phyloP scores from a whole-genome alignment of 148 eudicot species.

The Chenopodium suecicum region DNA sequence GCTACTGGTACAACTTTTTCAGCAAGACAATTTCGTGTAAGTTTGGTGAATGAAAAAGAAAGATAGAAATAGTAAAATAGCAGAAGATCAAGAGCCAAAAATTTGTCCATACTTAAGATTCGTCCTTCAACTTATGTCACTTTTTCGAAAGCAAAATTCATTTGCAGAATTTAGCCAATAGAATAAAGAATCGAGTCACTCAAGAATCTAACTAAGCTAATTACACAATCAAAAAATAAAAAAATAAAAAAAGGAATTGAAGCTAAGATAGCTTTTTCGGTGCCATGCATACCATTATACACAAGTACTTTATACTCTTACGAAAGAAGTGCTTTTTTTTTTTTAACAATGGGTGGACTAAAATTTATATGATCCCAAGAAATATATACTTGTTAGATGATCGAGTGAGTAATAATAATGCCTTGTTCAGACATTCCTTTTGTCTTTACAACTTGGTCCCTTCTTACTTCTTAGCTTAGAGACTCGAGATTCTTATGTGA shows the following conservation, averaged over 20 bases:
- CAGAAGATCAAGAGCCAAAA: not conserved
- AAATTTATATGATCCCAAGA: slow-evolving; percentile 21
- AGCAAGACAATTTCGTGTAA: slow-evolving; percentile 3
- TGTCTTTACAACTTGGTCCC: not conserved
- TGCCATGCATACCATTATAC: not conserved
- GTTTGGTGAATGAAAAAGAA: not conserved
- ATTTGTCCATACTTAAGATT: slow-evolving; percentile 11
- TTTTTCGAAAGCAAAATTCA: slow-evolving; percentile 6
- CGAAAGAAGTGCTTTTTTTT: not conserved
- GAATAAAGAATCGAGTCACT: not conserved
- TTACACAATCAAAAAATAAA: not conserved
- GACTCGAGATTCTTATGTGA: not conserved
- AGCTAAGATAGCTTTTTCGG: not conserved
- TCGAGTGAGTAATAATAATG: not conserved
- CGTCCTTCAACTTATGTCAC: not conserved
- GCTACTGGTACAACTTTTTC: too few relatives aligned
- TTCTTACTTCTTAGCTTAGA: not conserved
- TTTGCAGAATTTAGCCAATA: not conserved
- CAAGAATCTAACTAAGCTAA: too few relatives aligned
- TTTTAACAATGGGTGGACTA: not conserved
- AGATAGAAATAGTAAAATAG: not conserved
- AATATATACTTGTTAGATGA: not conserved
- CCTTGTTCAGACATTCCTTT: slow-evolving; percentile 21
- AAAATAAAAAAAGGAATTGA: not conserved
- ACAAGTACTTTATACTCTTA: not conserved